Base-by-base conservation (phyloP, 495 filamentous ascomycete genomes). In the Hypomontagnella submonticulosa region DNA sequence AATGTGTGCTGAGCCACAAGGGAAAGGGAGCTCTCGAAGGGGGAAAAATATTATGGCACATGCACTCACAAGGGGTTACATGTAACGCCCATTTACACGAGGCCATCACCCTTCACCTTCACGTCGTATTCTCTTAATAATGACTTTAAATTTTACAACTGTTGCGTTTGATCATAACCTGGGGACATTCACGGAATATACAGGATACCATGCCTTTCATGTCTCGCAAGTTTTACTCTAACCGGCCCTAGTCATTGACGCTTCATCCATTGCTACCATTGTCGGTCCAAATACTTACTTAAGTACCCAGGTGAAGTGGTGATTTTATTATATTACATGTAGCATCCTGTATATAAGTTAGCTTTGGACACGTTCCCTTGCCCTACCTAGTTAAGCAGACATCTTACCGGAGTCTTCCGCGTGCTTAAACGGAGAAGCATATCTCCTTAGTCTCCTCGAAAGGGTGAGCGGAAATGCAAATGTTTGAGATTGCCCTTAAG, bases 401-500 rank as follows among this genome's bases (percentile, higher is more conserved):
- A 37, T 38, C 52, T 59, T 53, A 42, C 56, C 54, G 41, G 42
- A 42, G 53, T 19, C 40, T 51, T 59, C 37, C 55, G 48, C 18
- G 41, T 40, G 47, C 32, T 51, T 51, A 61, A 43, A 54, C 23
- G 33, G 30, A 60, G 16, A 51, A 16, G 53, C 36, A 15, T 32
- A 40, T 61, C 23, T 43, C 43, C 40, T 59, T 2, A 33, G n/a
- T n/a, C n/a, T n/a, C n/a, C n/a, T n/a, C n/a, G 30, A 49, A 48
- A 42, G 33, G 46, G 60, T 61, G 30, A 20, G 37, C 36, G 30
- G 27, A 63, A 57, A 53, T 51, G 53, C 40, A 20, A 38, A 36
- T 49, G 57, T 53, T 48, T 48, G 50, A 62, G 56, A 36, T 61
- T 50, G 44, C 50, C 46, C 57, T 56, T 44, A 55, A 66, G 34